phyloP scores from a whole-genome alignment of 257 asterid genomes.

The Scutellaria baicalensis region DNA sequence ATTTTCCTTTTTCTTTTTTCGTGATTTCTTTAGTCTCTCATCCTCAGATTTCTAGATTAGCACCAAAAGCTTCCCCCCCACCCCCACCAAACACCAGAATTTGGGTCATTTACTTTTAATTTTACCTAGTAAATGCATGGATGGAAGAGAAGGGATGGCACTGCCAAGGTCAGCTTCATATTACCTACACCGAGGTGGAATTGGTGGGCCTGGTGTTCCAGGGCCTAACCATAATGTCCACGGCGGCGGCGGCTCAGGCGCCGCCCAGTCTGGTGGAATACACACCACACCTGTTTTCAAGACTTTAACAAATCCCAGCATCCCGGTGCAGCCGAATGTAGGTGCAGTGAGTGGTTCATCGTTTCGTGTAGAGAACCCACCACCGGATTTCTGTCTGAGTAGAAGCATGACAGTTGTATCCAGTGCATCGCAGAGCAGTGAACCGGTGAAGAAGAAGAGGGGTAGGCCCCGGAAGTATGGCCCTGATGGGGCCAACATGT shows the following conservation, averaged over 20 bases:
- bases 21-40: conserved; percentile 12
- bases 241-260: conserved; percentile 21
- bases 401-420: conserved; percentile 32
- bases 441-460: conserved; percentile 77
- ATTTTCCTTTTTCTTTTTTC: too few relatives aligned
- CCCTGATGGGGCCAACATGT: conserved; percentile 75
- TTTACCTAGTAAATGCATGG: conserved; percentile 51
- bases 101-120: background rate
- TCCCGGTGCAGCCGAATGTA: conserved; percentile 44
- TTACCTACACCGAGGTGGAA: conserved; percentile 58
- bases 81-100: too few relatives aligned
- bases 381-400: conserved; percentile 45
- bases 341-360: conserved; percentile 39
- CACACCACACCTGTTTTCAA: conserved; percentile 45
- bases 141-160: conserved; percentile 65
- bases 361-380: conserved; percentile 58
- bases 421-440: conserved; percentile 34
- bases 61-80: too few relatives aligned
- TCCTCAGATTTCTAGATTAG: conserved; percentile 25
- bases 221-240: conserved; percentile 23
- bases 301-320: conserved; percentile 41
- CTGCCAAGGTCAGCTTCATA: conserved; percentile 57
- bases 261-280: conserved; percentile 23
- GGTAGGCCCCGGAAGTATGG: conserved; percentile 95
- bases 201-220: conserved; percentile 35